phyloP scores from a whole-genome alignment of 805 yeast genomes.

The Ogataea methylovora region DNA sequence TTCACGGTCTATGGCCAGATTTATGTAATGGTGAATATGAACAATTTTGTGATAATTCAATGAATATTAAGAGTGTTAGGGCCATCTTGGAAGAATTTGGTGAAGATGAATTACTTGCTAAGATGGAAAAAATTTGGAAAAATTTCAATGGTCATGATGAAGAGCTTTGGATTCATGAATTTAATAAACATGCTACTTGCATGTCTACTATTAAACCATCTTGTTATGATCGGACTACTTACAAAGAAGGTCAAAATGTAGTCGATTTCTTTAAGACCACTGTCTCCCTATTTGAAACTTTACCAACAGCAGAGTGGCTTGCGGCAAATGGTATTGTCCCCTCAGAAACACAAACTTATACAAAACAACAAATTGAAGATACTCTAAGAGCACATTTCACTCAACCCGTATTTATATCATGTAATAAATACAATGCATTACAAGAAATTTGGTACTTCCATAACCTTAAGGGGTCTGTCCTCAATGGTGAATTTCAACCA shows the following conservation, averaged over 20 bases:
- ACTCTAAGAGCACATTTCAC: conserved; percentile 48
- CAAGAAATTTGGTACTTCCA: conserved; percentile 79
- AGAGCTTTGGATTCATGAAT: conserved; percentile 82
- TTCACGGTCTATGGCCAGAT: conserved; percentile 90
- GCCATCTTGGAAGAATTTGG: conserved; percentile 36
- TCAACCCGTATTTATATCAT: conserved; percentile 50
- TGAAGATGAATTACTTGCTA: conserved; percentile 44
- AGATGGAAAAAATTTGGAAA: conserved; percentile 65
- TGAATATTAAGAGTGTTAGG: conserved; percentile 46
- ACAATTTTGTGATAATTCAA: conserved; percentile 64
- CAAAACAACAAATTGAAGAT: conserved; percentile 43
- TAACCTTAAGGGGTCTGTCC: conserved; percentile 64
- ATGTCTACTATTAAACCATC: conserved; percentile 67
- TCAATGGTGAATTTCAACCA: conserved; percentile 55
- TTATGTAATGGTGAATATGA: conserved; percentile 76
- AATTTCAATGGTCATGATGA: conserved; percentile 63
- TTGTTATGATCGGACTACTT: conserved; percentile 45
- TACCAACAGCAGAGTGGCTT: conserved; percentile 66
- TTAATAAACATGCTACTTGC: conserved; percentile 92
- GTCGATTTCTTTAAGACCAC: conserved; percentile 64
- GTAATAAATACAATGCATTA: conserved; percentile 45
- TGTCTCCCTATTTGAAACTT: conserved; percentile 44
- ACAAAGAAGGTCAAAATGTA: conserved; percentile 35
- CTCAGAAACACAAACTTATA: conserved; percentile 44
- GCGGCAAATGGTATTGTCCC: conserved; percentile 68